Conservation (phyloP, 2,329 filamentous ascomycete genomes). For the Cercospora nicotianae region DNA sequence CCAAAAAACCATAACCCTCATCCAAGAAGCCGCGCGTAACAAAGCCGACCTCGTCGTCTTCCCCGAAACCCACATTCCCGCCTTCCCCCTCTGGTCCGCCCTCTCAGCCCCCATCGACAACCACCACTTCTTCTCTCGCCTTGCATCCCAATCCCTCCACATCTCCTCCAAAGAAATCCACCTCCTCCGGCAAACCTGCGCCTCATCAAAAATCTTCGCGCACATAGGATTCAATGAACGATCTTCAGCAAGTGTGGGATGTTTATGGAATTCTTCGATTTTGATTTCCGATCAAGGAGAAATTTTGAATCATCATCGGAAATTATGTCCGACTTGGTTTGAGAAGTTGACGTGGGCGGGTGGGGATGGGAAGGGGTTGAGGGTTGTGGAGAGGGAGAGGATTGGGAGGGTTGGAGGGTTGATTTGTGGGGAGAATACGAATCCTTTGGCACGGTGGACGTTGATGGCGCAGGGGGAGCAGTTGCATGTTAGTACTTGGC, state of each 20-base stretch:
- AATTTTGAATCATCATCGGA: slow-evolving; percentile 55
- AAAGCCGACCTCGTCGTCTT: slow-evolving; percentile 55
- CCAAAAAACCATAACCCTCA: slow-evolving; percentile 49
- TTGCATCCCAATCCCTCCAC: slow-evolving; percentile 49
- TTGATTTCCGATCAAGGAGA: slow-evolving; percentile 49
- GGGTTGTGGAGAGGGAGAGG: slow-evolving; percentile 46
- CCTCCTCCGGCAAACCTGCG: slow-evolving; percentile 44
- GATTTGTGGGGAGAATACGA: slow-evolving; percentile 61
- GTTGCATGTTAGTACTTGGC: slow-evolving; percentile 58
- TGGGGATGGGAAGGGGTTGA: slow-evolving; percentile 54
- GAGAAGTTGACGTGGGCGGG: slow-evolving; percentile 58
- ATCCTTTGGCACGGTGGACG: slow-evolving; percentile 54
- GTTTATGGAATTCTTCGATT: slow-evolving; percentile 55
- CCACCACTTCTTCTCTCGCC: slow-evolving; percentile 52
- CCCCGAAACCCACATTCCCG: slow-evolving; percentile 55
- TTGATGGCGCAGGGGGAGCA: slow-evolving; percentile 58
- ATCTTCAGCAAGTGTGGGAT: slow-evolving; percentile 46
- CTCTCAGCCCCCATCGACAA: slow-evolving; percentile 50
- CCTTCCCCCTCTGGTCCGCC: slow-evolving; percentile 57
- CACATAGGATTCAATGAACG: slow-evolving; percentile 56
- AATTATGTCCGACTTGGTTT: slow-evolving; percentile 58
- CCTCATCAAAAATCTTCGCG: slow-evolving; percentile 43
- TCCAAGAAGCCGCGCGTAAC: slow-evolving; percentile 47
- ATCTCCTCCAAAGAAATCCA: slow-evolving; percentile 50
- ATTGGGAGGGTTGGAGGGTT: slow-evolving; percentile 52